phyloP scores from a whole-genome alignment of 2,329 filamentous ascomycete species.

The Dactylellina drechsleri region DNA sequence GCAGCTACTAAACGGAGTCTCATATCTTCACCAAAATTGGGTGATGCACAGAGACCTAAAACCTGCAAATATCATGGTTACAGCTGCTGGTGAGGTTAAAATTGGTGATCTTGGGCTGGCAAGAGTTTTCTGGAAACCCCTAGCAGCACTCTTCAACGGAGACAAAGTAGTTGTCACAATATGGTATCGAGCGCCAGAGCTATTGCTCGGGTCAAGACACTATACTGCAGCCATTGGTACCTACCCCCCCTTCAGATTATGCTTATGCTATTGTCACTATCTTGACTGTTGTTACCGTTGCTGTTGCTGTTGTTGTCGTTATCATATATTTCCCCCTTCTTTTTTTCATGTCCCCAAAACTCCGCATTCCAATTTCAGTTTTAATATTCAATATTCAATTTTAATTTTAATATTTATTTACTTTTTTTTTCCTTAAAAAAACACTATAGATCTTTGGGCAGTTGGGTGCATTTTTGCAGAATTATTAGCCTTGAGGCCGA shows the following conservation, averaged over 20 bases:
- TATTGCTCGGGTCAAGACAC: constrained; percentile 90
- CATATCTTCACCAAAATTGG: constrained; percentile 97
- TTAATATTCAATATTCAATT: too few relatives aligned
- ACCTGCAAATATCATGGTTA: constrained; percentile 99
- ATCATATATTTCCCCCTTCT: too few relatives aligned
- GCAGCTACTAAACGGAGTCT: constrained; percentile 91
- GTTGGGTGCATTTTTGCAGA: constrained; percentile 98
- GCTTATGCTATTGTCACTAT: background rate
- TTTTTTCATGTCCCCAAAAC: too few relatives aligned
- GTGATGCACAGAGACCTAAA: constrained; percentile 96
- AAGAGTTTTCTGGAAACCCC: constrained; percentile 89
- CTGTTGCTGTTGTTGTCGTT: too few relatives aligned
- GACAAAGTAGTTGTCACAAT: constrained; percentile 99
- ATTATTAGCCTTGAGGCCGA: constrained; percentile 85
- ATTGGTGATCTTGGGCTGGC: constrained; percentile 95
- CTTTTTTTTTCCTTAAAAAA: too few relatives aligned
- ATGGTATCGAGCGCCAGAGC: constrained; percentile 96
- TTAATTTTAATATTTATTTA: too few relatives aligned
- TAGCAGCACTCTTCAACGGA: constrained; percentile 89
- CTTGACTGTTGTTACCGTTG: too few relatives aligned
- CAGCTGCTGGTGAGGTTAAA: constrained; percentile 85
- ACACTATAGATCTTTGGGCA: constrained; percentile 84
- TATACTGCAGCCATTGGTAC: constrained; percentile 85
- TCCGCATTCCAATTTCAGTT: too few relatives aligned
- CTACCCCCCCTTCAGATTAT: background rate